phyloP scores from a whole-genome alignment of 2,329 filamentous ascomycete species.

The Colletotrichum theobromicola region DNA sequence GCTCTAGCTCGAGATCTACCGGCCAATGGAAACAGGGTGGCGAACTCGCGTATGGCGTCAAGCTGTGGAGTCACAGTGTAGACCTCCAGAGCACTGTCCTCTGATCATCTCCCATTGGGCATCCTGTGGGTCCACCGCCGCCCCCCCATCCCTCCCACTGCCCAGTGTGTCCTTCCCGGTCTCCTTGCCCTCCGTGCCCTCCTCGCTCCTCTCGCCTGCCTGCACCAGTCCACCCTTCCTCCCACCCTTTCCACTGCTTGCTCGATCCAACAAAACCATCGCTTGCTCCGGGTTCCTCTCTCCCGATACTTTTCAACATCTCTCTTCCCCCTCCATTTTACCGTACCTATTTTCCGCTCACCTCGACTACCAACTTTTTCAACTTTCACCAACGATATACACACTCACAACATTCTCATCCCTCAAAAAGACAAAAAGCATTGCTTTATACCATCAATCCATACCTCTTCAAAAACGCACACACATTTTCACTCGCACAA shows the following conservation, averaged over 20 bases:
- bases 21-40: constrained; percentile 20
- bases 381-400: neutral
- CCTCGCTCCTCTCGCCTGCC: constrained; percentile 17
- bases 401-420: neutral
- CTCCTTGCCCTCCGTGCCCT: constrained; percentile 19
- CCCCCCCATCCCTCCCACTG: constrained; percentile 7
- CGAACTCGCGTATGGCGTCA: constrained; percentile 23
- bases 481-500: constrained; percentile 4
- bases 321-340: constrained; percentile 15
- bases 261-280: constrained; percentile 24
- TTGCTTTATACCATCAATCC: neutral
- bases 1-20: constrained; percentile 9
- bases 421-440: neutral
- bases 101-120: constrained; percentile 17
- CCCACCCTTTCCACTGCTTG: constrained; percentile 5
- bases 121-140: neutral
- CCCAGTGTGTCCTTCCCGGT: neutral
- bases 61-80: constrained; percentile 17
- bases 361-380: neutral
- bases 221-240: constrained; percentile 10
- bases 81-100: neutral
- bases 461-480: neutral
- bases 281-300: constrained; percentile 18
- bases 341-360: neutral
- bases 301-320: constrained; percentile 18